Base-by-base conservation (phyloP, 2,329 filamentous ascomycete genomes). In the Hymenoscyphus infarciens region DNA sequence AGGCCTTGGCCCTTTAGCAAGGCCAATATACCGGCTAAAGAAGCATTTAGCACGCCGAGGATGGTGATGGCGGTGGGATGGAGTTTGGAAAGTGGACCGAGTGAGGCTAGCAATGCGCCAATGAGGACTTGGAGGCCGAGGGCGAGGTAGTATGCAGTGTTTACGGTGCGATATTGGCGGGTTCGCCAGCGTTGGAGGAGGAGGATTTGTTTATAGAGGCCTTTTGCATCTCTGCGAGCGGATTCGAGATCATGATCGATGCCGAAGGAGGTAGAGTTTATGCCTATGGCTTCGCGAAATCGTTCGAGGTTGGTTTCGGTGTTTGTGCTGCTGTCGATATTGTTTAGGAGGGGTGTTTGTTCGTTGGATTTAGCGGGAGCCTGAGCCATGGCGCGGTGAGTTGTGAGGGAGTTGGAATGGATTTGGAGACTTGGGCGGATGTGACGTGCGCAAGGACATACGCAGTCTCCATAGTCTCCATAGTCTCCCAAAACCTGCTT, bases 1-100 rank as follows among this genome's bases (percentile, higher is more conserved):
- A 83, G 68, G 0, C 81, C 82, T 52, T 81, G 80, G 4, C 81
- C 79, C 69, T 82, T 82, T 56, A 83, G 70, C 7, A 83, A 79
- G 0, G 85, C 85, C 22, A 89, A 74, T 0, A 87, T 75, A 16
- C 87, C 86, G 0, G 87, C 87, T 5, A 88, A 78, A 3, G 86
- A 74, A 2, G 85, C 87, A 69, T 89, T 89, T 11, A 84, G 72
- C 1, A 85, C 85, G 2, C 87, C 86, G 0, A 89, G 75, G 0
- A 83, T 73, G 10, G 83, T 85, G 71, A 89, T 70, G 5, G 67
- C 83, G 22, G 79, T 76, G 19, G 82, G 73, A 66, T 87, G 80
- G 16, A 80, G 75, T 1, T 81, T 77, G 16, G 80, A 76, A 0
- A 71, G 70, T 0, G 81, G 75, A 0, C 81, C 80, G 8, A 83